These are phyloP conservation scores for Phytopythium kandeliae DNA, from an alignment of 352 stramenopile genomes.

Conservation along the genomic window DNA sequence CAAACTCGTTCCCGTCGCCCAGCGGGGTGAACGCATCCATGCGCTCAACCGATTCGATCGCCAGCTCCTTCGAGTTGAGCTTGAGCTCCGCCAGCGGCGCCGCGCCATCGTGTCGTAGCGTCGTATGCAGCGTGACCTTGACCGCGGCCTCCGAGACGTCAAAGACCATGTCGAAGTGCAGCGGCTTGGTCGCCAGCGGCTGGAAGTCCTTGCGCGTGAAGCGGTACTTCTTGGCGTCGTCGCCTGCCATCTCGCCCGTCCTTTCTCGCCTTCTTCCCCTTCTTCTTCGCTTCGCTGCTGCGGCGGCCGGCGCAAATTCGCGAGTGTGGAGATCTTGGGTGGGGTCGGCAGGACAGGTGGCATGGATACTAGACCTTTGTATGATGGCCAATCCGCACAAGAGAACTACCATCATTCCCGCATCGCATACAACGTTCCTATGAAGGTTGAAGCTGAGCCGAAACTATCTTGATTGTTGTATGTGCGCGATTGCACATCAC, in stretches of 20 bases:
- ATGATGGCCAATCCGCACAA: too few relatives aligned
- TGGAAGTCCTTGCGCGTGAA: slow-evolving; percentile 67
- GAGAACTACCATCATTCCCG: neutral
- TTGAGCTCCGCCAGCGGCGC: slow-evolving; percentile 47
- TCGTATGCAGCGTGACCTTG: slow-evolving; percentile 69
- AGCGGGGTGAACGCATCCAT: slow-evolving; percentile 42
- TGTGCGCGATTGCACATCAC: slow-evolving; percentile 4
- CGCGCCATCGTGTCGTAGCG: slow-evolving; percentile 38
- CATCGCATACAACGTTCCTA: neutral
- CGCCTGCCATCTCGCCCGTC: neutral
- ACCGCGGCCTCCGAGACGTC: slow-evolving; percentile 57
- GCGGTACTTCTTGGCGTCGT: slow-evolving; percentile 50
- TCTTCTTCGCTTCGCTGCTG: neutral
- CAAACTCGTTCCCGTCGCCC: slow-evolving; percentile 38
- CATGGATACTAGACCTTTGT: too few relatives aligned
- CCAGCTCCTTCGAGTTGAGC: slow-evolving; percentile 71
- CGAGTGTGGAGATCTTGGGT: neutral
- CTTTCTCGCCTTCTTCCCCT: neutral
- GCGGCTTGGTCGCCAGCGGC: slow-evolving; percentile 51
- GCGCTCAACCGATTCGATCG: slow-evolving; percentile 53
- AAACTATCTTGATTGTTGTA: neutral
- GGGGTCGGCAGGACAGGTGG: too few relatives aligned
- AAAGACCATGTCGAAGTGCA: slow-evolving; percentile 82
- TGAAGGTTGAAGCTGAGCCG: neutral
- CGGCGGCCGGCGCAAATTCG: neutral